Evolutionary conservation across 2,329 filamentous ascomycete genomes (phyloP).

Genomic region (Colletotrichum ledebouriae): DNA sequence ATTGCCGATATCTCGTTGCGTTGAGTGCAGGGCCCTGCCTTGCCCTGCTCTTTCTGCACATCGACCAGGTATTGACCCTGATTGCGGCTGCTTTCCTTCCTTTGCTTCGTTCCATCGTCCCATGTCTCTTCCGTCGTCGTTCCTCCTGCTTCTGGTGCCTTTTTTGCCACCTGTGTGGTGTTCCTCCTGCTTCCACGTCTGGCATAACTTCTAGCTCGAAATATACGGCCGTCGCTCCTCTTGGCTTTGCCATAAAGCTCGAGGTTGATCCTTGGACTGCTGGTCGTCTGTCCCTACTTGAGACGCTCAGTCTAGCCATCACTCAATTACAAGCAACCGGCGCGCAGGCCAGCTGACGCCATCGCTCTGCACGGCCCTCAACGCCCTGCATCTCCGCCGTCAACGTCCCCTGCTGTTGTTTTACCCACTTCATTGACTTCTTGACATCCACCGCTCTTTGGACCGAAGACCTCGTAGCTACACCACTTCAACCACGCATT

Average conservation of each 20-base stretch:
- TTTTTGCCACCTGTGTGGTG: too few relatives aligned
- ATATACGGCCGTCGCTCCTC: neutral
- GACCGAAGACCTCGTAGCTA: conserved; percentile 3
- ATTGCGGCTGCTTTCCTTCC: conserved; percentile 6
- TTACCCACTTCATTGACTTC: neutral
- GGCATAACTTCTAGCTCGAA: neutral
- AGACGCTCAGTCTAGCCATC: conserved; percentile 34
- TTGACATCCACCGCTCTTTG: conserved; percentile 13
- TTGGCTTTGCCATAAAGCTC: conserved; percentile 19
- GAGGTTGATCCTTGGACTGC: conserved; percentile 37
- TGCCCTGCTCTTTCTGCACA: neutral
- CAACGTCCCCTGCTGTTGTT: neutral
- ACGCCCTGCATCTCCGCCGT: conserved; percentile 1
- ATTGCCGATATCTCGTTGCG: neutral
- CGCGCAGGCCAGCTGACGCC: conserved; percentile 34
- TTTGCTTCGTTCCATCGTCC: conserved; percentile 23
- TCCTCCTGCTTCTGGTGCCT: neutral
- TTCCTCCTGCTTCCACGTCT: neutral
- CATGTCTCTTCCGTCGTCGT: neutral
- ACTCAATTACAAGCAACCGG: conserved; percentile 29
- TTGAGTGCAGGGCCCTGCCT: neutral
- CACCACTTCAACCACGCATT: neutral
- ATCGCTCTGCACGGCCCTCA: conserved; percentile 34
- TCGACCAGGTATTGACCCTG: conserved; percentile 29
- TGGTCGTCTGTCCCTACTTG: conserved; percentile 33